Base-by-base conservation (phyloP, 371 early-diverging fungal species). In the Parasitella parasitica region DNA sequence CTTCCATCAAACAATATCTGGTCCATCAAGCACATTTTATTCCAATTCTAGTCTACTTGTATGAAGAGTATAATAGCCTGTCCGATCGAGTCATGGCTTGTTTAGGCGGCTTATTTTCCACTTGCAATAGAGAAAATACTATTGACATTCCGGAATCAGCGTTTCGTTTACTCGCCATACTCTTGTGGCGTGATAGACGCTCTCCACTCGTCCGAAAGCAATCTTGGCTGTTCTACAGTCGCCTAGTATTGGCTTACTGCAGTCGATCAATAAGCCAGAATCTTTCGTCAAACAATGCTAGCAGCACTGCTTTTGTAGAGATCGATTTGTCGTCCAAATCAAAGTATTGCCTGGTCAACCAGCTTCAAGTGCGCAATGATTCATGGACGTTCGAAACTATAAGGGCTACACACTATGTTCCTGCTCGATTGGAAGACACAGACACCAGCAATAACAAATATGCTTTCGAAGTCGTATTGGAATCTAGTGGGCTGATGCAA, bases 331-430 rank as follows among this genome's bases (percentile, higher is more conserved):
- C 54, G 0, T 57, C 63, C 0, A 63, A 73, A 12, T 70, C 81
- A 3, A 69, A 66, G 28, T 74, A 69, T 54, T 75, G 81, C 22
- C 26, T 76, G 6, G 39, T 80, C 15, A 72, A 75, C 24, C 59
- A 72, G 18, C 61, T 75, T 0, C 71, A 75, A 34, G 74, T 72
- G 0, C 66, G 81, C 2, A 80, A 80, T 37, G 77, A 80, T 41
- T 71, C 81, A 0, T 91, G 92, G 92, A 87, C 90, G 0, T 91
- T 91, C 72, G 90, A 90, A 64, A 88, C 84, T n/a, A 72, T 85
- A 6, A 66, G 76, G 3, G 71, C 72, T 0, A 82, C 77, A 6
- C 69, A 75, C 37, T 70, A 73, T n/a, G 72, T 75, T 4, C 67
- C 71, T 8, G 41, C 63, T 16, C 3, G 60, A 22, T 9, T 28